phyloP scores from a whole-genome alignment of 352 stramenopile genomes.

The Heterotrichella gracilis region DNA sequence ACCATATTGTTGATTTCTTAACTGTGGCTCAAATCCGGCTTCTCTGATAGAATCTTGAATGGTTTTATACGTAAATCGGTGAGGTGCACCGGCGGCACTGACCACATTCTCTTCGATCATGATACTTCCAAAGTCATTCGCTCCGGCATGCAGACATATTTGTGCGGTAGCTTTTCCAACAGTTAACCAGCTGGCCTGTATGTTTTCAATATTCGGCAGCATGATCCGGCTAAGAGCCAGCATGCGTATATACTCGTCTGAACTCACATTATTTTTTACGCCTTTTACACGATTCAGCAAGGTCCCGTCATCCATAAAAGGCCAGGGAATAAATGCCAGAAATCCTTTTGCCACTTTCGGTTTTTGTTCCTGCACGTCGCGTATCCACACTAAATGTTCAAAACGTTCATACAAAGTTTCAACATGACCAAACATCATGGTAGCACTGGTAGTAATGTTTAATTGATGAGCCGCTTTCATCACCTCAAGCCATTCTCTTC shows the following conservation, averaged over 20 bases:
- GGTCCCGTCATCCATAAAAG: background rate
- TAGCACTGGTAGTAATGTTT: background rate
- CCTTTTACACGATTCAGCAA: background rate
- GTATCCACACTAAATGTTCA: background rate
- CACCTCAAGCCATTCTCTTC: background rate
- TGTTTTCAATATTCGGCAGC: background rate
- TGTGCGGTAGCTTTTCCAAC: background rate
- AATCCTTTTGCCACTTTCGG: background rate
- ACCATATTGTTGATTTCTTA: background rate
- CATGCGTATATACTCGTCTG: background rate
- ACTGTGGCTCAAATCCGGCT: background rate
- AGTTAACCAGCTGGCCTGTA: background rate
- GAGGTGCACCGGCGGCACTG: background rate
- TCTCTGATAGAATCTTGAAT: background rate
- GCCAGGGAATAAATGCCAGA: background rate
- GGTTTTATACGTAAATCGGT: background rate
- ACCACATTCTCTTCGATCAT: background rate
- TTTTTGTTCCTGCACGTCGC: background rate
- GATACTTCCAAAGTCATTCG: conserved; percentile 5
- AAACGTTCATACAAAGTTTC: background rate
- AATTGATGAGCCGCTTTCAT: background rate
- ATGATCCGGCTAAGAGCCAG: background rate
- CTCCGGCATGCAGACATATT: background rate
- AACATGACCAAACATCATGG: background rate
- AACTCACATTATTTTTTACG: background rate